Evolutionary conservation across 2,329 filamentous ascomycete genomes (phyloP).

Genomic region (Decorospora gaudefroyi): DNA sequence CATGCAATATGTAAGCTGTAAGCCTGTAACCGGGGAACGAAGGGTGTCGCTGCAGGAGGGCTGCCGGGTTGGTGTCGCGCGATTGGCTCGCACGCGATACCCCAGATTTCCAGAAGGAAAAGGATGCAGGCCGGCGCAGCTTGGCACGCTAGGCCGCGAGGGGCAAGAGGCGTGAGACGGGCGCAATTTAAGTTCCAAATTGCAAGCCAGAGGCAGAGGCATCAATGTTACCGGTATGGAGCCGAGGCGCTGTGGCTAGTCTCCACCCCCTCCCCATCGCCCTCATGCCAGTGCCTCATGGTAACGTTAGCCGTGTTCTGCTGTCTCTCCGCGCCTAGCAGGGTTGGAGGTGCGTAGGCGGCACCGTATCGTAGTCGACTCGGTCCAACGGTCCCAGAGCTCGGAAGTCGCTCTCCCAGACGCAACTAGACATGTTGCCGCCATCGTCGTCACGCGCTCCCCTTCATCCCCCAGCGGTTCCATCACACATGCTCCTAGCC

Average conservation of each 20-base stretch:
- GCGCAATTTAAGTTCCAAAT: constrained; percentile 33
- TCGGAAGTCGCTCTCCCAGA: constrained; percentile 14
- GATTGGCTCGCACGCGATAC: constrained; percentile 39
- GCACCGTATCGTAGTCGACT: not conserved
- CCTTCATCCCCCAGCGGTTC: constrained; percentile 17
- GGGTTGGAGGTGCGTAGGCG: not conserved
- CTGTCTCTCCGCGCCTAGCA: constrained; percentile 18
- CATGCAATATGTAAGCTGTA: too few species aligned
- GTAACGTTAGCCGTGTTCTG: constrained; percentile 23
- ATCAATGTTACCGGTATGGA: too few species aligned
- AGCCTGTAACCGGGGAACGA: constrained; percentile 14
- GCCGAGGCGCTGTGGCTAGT: too few species aligned
- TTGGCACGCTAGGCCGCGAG: constrained; percentile 15
- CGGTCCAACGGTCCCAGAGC: constrained; percentile 16
- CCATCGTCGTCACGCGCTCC: constrained; percentile 41
- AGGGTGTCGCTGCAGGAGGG: too few species aligned
- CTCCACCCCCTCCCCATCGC: too few species aligned
- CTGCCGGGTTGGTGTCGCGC: not conserved
- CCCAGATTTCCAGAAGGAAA: constrained; percentile 40
- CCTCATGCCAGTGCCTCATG: constrained; percentile 28
- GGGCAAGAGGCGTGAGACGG: constrained; percentile 24
- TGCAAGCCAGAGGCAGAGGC: constrained; percentile 13
- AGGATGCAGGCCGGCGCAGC: constrained; percentile 29
- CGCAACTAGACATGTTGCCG: constrained; percentile 32
- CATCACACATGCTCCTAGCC: constrained; percentile 10